These are phyloP conservation scores for Rhododendron griersonianum DNA, from an alignment of 148 eudicot species.

Conservation along the genomic window DNA sequence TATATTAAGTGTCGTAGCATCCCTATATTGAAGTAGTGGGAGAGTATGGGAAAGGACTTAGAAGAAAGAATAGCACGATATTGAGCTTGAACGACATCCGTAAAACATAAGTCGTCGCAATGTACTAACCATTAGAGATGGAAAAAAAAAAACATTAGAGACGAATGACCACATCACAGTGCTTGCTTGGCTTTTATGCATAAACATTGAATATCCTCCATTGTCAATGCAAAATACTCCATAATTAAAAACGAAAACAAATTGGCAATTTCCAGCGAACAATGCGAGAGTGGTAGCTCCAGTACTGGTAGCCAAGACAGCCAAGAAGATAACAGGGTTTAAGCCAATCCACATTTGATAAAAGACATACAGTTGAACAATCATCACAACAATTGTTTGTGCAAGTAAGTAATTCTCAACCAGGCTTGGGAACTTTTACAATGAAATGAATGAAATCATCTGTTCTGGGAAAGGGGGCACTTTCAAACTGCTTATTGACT, in stretches of 20 bases:
- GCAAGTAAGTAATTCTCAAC: background rate
- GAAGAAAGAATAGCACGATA: background rate
- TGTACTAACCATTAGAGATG: too few relatives aligned
- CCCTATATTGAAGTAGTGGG: too few relatives aligned
- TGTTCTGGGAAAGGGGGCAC: slow-evolving; percentile 10
- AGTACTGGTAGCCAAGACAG: background rate
- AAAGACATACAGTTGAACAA: background rate
- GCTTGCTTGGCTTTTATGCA: background rate
- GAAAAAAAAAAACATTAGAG: too few relatives aligned
- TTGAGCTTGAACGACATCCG: background rate
- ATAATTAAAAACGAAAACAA: background rate
- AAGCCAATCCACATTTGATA: background rate
- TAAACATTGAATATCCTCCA: too few relatives aligned
- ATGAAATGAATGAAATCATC: slow-evolving; percentile 13
- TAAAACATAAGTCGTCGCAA: too few relatives aligned
- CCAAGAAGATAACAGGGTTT: background rate
- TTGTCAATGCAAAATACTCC: background rate
- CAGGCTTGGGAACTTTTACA: slow-evolving; percentile 7
- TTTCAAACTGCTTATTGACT: slow-evolving; percentile 13
- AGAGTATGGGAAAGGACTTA: background rate
- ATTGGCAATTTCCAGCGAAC: background rate
- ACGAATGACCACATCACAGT: background rate
- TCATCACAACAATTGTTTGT: slow-evolving; percentile 1
- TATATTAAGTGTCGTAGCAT: too few relatives aligned
- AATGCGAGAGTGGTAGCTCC: background rate